Base-by-base conservation (phyloP, 441 rosid genomes). In the Erodium texanum region DNA sequence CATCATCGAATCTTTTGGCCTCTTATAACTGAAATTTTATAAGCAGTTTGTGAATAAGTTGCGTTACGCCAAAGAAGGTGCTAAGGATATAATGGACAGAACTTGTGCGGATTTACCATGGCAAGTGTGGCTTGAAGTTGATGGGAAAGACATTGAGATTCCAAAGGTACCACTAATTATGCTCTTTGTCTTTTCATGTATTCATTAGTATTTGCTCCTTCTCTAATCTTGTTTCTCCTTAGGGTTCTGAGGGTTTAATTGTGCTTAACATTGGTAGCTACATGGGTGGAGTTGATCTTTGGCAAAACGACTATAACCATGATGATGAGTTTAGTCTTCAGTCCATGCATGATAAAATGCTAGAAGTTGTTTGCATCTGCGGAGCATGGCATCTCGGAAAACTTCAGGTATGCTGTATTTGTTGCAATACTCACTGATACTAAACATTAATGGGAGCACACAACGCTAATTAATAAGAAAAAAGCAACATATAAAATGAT, bases 321-420 rank as follows among this genome's bases (percentile, higher is more conserved):
- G 85, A 87, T 18, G 92, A 85, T 65, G 81, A 78, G 63, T 87
- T 87, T 75, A 72, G 75, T 62, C 68, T 68, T 68, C 92, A 87
- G 76, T 80, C 70, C 29, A 85, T 83, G 86, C 89, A 87, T 62
- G 92, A 85, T 79, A 84, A 83, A 69, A 74, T 74, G 45, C 83
- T 87, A 4, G 92, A 87, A 79, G 88, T 87, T 66, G 92, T 87
- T 24, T 79, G 84, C 43, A 76, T 87, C 19, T 75, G 83, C 68
- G 92, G 92, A 73, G 89, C 92, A 1, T 87, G 92, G 92, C 92
- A 87, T 69, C 89, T 87, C 8, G 92, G 92, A 29, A 87, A 87
- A 68, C 84, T 87, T 75, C 92, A 87, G 89, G 92, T 87, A 34
- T 48, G 68, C 24, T 52, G 58, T 69, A 20, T 8, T 19, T 56